Evolutionary conservation across 805 yeast species (phyloP).

Genomic region (Metschnikowia vanudenii): DNA sequence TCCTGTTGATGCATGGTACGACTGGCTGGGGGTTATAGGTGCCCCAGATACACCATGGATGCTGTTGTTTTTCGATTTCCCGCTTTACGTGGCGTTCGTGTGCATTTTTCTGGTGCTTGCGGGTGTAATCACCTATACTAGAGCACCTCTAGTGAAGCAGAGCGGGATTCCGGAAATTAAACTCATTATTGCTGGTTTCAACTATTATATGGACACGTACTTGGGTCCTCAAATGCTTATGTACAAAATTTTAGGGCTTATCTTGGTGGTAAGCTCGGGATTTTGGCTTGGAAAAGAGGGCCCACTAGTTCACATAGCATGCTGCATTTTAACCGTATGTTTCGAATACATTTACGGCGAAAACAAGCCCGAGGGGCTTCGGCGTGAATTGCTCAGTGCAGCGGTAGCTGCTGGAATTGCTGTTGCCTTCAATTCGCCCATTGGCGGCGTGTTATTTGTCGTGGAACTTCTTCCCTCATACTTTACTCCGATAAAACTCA

Average conservation of each 20-base stretch:
- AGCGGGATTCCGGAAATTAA: conserved; percentile 77
- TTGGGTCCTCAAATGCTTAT: conserved; percentile 52
- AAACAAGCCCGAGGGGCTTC: conserved; percentile 51
- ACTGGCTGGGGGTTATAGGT: conserved; percentile 35
- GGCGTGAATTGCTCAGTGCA: conserved; percentile 67
- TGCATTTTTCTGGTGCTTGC: conserved; percentile 25
- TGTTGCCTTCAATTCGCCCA: conserved; percentile 82
- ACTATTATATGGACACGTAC: conserved; percentile 45
- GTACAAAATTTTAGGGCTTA: conserved; percentile 55
- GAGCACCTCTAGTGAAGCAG: conserved; percentile 32
- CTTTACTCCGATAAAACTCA: conserved; percentile 58
- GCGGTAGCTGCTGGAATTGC: conserved; percentile 83
- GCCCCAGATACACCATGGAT: conserved; percentile 17
- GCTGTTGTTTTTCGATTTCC: conserved; percentile 31
- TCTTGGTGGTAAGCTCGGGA: conserved; percentile 71
- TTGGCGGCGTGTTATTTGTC: conserved; percentile 82
- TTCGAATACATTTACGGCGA: conserved; percentile 32
- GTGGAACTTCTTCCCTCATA: conserved; percentile 66
- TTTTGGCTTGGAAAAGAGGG: conserved; percentile 86
- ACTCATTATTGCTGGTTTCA: conserved; percentile 63
- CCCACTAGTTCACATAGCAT: conserved; percentile 77
- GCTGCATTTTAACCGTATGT: conserved; percentile 45
- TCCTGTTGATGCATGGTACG: conserved; percentile 39
- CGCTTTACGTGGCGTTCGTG: conserved; percentile 34
- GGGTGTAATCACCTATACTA: conserved; percentile 28